A percentile compares a stretch with the other conserved stretches of the same genome.
These are phyloP conservation scores for Lactifluus pinguis DNA, from an alignment of 768 basidiomycete genomes.

Conservation along the genomic window DNA sequence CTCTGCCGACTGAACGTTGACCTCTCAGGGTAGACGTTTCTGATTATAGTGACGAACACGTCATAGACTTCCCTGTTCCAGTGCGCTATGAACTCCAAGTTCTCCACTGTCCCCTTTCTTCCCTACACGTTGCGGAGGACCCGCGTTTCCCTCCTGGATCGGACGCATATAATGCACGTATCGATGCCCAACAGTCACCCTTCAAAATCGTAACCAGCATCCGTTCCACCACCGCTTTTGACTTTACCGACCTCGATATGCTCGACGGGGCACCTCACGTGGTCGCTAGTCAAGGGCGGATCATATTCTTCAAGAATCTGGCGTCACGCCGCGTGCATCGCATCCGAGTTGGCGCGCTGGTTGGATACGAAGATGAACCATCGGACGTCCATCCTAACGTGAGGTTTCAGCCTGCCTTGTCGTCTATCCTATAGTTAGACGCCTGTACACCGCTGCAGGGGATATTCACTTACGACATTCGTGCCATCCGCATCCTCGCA, in stretches of 20 bases:
- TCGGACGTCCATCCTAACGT: slow-evolving; percentile 11
- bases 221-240: slow-evolving; percentile 13
- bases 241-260: slow-evolving; percentile 11
- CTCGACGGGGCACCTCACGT: slow-evolving; percentile 9
- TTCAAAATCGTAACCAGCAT: slow-evolving; percentile 6
- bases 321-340: slow-evolving; percentile 1
- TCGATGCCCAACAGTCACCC: slow-evolving; percentile 1
- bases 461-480: slow-evolving; percentile 13
- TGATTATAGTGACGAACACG: slow-evolving; percentile 12
- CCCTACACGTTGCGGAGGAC: slow-evolving; percentile 14
- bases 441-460: slow-evolving; percentile 11
- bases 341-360: slow-evolving; percentile 11
- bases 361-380: slow-evolving; percentile 14
- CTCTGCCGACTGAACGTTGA: not conserved
- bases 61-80: slow-evolving; percentile 15
- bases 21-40: slow-evolving; percentile 14
- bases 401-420: slow-evolving; percentile 4
- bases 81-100: slow-evolving; percentile 17
- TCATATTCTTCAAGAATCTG: slow-evolving; percentile 15
- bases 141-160: slow-evolving; percentile 17
- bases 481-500: slow-evolving; percentile 16
- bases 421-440: slow-evolving; percentile 3
- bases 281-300: slow-evolving; percentile 5
- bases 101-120: slow-evolving; percentile 14
- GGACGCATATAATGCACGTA: slow-evolving; percentile 5